These are phyloP conservation scores for Melaleuca alternifolia DNA, from an alignment of 345 rosid species.

Conservation along the genomic window DNA sequence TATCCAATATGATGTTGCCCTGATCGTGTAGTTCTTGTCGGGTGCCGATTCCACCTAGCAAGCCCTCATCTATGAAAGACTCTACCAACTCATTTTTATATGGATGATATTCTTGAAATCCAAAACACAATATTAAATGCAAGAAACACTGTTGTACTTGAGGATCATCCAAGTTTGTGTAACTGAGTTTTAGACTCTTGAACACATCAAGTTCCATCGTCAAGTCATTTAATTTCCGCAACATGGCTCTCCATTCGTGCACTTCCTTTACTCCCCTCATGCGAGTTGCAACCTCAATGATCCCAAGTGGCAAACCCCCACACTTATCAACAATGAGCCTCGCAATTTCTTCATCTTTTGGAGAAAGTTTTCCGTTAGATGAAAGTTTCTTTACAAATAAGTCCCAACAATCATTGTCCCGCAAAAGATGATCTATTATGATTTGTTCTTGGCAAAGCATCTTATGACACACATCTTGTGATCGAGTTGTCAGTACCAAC, in stretches of 20 bases:
- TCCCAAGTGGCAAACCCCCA: constrained; percentile 10
- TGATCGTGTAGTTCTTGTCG: rapidly evolving
- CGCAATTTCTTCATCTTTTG: too few species aligned
- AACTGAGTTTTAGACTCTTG: constrained; percentile 1
- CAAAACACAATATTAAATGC: constrained; percentile 3
- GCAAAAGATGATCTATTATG: too few species aligned
- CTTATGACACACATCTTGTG: too few species aligned
- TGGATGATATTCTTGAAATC: too few species aligned
- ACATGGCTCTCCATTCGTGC: not conserved
- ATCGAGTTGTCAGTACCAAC: not conserved
- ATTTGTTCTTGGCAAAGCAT: too few species aligned
- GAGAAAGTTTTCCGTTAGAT: too few species aligned
- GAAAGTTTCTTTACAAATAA: too few species aligned
- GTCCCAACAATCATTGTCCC: too few species aligned
- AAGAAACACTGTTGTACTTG: constrained; percentile 11
- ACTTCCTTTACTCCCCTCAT: constrained; percentile 2
- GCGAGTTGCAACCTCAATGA: not conserved
- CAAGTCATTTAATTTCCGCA: not conserved
- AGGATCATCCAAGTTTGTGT: not conserved
- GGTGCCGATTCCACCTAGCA: not conserved
- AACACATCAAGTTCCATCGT: not conserved
- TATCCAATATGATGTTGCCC: not conserved
- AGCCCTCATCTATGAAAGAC: constrained; percentile 7
- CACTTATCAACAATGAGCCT: not conserved
- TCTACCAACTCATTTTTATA: not conserved